A percentile compares a stretch with the other conserved stretches of the same genome.
These are phyloP conservation scores for Suillus variegatus DNA, from an alignment of 768 basidiomycete genomes.

Conservation along the genomic window DNA sequence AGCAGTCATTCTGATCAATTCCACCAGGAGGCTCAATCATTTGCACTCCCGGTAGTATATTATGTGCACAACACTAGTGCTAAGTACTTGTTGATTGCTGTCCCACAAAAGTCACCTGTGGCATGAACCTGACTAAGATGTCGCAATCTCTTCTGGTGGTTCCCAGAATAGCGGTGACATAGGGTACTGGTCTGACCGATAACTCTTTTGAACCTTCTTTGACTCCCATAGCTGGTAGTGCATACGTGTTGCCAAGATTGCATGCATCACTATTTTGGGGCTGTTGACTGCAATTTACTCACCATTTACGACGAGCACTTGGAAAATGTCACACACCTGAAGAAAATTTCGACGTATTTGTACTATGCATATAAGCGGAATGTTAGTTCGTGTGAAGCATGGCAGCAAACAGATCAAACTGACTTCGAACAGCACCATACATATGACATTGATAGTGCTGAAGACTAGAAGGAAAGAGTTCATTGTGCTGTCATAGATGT, in stretches of 20 bases:
- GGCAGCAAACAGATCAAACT: neutral
- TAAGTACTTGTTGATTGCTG: neutral
- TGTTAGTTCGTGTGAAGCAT: neutral
- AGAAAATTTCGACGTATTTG: neutral
- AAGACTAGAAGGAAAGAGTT: neutral
- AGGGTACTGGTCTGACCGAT: neutral
- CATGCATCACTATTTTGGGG: neutral
- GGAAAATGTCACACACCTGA: neutral
- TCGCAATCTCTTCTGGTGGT: neutral
- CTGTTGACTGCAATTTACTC: neutral
- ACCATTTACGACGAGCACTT: neutral
- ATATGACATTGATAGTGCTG: neutral
- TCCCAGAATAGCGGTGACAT: neutral
- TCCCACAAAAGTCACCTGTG: neutral
- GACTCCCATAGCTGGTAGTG: neutral
- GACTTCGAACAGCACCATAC: neutral
- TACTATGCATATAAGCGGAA: neutral
- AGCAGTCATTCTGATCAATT: too few species aligned
- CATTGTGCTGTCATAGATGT: neutral
- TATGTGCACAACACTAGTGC: neutral
- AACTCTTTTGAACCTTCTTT: neutral
- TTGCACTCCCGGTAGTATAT: neutral
- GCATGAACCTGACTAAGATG: neutral
- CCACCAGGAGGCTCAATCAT: neutral
- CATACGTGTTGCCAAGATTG: constrained; percentile 2